These are phyloP conservation scores for Fusarium annulatum DNA, from an alignment of 2,329 filamentous ascomycete genomes.

Conservation along the genomic window DNA sequence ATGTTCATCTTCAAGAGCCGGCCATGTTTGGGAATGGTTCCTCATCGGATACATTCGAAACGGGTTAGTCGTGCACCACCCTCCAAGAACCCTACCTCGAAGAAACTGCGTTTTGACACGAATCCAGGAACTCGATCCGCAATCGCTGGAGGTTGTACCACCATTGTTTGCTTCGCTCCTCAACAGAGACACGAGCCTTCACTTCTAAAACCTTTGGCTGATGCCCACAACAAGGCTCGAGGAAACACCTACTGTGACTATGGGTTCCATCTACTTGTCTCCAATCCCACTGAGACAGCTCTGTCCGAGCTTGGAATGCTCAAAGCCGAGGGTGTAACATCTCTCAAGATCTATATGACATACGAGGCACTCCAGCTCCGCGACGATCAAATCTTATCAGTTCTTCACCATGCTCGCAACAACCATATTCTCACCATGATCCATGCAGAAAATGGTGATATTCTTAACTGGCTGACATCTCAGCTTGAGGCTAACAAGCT, in stretches of 20 bases:
- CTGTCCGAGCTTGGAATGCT: neutral
- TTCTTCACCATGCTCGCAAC: neutral
- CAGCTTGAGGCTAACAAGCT: neutral
- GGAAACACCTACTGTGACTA: neutral
- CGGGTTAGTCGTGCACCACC: neutral
- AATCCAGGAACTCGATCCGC: neutral
- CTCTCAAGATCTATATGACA: neutral
- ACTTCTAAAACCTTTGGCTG: neutral
- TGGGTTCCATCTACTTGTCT: neutral
- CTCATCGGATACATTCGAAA: neutral
- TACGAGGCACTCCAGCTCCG: neutral
- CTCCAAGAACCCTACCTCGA: accelerated
- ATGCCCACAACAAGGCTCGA: neutral
- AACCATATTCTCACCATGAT: neutral
- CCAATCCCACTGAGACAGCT: neutral
- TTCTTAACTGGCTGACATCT: neutral
- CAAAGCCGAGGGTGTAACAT: neutral
- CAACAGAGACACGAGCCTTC: neutral
- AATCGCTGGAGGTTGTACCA: neutral
- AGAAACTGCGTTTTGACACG: neutral
- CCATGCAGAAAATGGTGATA: neutral
- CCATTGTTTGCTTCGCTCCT: neutral
- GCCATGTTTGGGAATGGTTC: neutral
- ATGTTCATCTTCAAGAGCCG: neutral
- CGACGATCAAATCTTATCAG: neutral